Base-by-base conservation (phyloP, 306 rosid species). In the Pachyrhizus erosus region DNA sequence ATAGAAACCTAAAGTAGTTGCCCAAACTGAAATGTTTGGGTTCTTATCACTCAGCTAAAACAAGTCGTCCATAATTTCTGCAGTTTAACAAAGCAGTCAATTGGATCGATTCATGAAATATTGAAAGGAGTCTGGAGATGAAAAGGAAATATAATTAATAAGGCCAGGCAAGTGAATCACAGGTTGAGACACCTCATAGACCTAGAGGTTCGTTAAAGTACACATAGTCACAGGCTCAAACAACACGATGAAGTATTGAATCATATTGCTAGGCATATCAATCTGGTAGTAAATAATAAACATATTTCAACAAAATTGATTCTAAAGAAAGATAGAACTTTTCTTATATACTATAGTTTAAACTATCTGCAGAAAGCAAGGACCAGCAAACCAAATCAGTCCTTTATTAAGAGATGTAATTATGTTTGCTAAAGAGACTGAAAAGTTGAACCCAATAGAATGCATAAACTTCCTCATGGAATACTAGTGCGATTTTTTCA, bases 81-180 rank as follows among this genome's bases (percentile, higher is more conserved):
- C 45, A 69, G 57, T 42, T 76, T 21, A 34, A 55, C 39, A 73
- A 55, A 62, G 49, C 29, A 18, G 5, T 21, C 31, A 17, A 43
- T 37, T 6, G 11, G 29, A 77, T 65, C 27, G 40, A 17, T 12
- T 79, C 72, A 66, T n/a, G 26, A 34, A 66, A 17, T 61, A 26
- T n/a, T 66, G 48, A 34, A 66, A 33, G 14, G 24, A 17, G 24
- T 40, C 5, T 18, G 46, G 23, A 37, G 40, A 62, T 49, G 68
- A 83, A 39, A 79, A 83, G 57, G 80, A 65, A 40, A 54, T 67
- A 55, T 49, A 64, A 67, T 52, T 43, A 49, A 77, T 64, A 39
- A 20, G 70, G 7, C 67, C 5, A 77, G 33, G 69, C 40, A 70
- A 71, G 70, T 49, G 43, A 70, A 58, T 17, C 14, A 73, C 54